phyloP scores from a whole-genome alignment of 352 stramenopile genomes.

The Discostella stelligera region DNA sequence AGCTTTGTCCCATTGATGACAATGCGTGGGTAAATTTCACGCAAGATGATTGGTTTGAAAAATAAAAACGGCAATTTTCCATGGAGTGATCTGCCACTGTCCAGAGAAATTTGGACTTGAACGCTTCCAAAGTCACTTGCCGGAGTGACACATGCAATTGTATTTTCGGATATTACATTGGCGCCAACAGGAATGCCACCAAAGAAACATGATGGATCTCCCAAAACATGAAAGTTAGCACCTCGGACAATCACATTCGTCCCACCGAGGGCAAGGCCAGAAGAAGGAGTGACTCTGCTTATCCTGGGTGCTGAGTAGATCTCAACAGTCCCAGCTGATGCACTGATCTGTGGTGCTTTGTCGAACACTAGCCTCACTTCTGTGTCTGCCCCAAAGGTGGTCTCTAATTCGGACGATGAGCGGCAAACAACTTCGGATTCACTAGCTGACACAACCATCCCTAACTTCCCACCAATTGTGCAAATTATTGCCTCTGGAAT shows the following conservation, averaged over 20 bases:
- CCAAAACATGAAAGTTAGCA: conserved; percentile 25
- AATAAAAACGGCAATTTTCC: conserved; percentile 20
- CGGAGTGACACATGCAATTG: conserved; percentile 27
- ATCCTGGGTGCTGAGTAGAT: conserved; percentile 21
- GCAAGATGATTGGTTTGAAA: conserved; percentile 27
- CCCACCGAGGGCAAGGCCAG: conserved; percentile 13
- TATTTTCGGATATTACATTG: conserved; percentile 9
- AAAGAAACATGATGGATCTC: conserved; percentile 20
- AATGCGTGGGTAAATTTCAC: conserved; percentile 15
- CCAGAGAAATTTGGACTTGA: conserved; percentile 26
- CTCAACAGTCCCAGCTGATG: conserved; percentile 11
- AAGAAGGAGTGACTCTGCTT: conserved; percentile 17
- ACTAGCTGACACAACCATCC: conserved; percentile 6
- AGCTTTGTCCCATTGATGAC: conserved; percentile 26
- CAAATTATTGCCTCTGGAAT: conserved; percentile 26
- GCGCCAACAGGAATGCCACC: conserved; percentile 17
- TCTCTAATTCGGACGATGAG: neutral
- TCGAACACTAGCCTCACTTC: conserved; percentile 14
- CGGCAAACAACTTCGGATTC: conserved; percentile 19
- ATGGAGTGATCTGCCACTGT: conserved; percentile 9
- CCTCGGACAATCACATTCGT: conserved; percentile 26
- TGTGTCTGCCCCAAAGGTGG: neutral
- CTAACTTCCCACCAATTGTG: conserved; percentile 7
- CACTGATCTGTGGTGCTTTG: conserved; percentile 27
- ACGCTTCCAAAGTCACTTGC: conserved; percentile 10